Conservation (phyloP, 352 stramenopile species). For the Saprolegnia diclina region DNA sequence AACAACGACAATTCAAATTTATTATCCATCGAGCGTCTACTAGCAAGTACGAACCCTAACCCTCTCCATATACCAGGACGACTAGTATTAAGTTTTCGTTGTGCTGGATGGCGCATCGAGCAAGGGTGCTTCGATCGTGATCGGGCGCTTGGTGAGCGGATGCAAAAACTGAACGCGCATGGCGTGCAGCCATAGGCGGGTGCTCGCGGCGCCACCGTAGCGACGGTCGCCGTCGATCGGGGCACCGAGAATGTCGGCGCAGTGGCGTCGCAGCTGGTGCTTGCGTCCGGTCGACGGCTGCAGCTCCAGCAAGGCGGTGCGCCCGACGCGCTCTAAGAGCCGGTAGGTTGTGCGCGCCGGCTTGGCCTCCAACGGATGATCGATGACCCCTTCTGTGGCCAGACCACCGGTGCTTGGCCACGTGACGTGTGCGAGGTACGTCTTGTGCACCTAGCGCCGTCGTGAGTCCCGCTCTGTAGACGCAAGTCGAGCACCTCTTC, state of each 20-base stretch:
- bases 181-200: conserved; percentile 15
- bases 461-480: not conserved
- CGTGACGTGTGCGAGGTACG: conserved; percentile 13
- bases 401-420: not conserved
- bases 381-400: not conserved
- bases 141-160: not conserved
- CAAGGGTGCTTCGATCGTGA: not conserved
- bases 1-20: not conserved
- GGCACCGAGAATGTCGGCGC: not conserved
- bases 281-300: conserved; percentile 26
- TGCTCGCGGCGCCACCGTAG: not conserved
- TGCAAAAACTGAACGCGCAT: conserved; percentile 8
- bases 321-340: not conserved
- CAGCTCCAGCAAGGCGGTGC: conserved; percentile 22
- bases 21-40: too few species aligned
- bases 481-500: not conserved
- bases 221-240: conserved; percentile 16
- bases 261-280: conserved; percentile 25
- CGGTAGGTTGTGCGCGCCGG: conserved; percentile 7
- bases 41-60: too few species aligned
- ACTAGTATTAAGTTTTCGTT: not conserved
- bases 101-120: not conserved
- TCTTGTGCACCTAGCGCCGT: conserved; percentile 19
- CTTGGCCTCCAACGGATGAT: conserved; percentile 4
- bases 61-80: too few species aligned